Conservation (phyloP, 139 green algal genomes). For the Pleodorina starrii region DNA sequence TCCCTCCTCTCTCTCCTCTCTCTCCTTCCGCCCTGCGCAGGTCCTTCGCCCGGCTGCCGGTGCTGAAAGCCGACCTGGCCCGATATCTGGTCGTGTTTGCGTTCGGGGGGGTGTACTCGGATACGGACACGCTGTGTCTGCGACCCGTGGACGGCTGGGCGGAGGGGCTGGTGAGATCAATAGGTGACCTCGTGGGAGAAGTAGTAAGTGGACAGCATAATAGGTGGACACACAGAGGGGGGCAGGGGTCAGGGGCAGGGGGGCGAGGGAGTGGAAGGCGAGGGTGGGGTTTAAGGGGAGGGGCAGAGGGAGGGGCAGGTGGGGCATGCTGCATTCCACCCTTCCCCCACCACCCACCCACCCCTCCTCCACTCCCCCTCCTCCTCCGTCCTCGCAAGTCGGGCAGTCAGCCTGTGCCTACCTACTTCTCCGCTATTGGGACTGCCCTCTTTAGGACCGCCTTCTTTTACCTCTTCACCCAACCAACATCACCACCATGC, state of each 20-base stretch:
- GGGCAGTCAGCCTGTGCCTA: no score
- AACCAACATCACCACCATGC: no score
- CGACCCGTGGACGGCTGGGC: conserved; percentile 32
- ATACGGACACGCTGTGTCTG: conserved; percentile 39
- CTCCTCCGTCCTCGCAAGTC: no score
- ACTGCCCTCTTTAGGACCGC: no score
- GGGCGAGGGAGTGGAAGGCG: background rate
- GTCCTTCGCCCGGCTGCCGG: background rate
- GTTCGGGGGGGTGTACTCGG: conserved; percentile 45
- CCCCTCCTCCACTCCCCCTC: no score
- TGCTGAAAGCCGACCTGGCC: conserved; percentile 45
- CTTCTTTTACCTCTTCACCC: no score
- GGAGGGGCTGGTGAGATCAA: background rate
- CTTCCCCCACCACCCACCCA: no score
- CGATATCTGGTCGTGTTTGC: conserved; percentile 49
- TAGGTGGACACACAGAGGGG: no score
- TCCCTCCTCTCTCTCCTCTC: background rate
- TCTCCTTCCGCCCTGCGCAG: background rate
- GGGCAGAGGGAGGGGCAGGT: background rate
- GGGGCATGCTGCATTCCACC: no score
- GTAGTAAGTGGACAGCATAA: no score
- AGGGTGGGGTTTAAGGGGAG: background rate
- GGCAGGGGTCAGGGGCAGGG: background rate
- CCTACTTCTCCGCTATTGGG: no score
- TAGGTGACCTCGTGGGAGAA: no score